Evolutionary conservation across 2,329 filamentous ascomycete genomes (phyloP).

Genomic region (Apiospora kogelbergensis): DNA sequence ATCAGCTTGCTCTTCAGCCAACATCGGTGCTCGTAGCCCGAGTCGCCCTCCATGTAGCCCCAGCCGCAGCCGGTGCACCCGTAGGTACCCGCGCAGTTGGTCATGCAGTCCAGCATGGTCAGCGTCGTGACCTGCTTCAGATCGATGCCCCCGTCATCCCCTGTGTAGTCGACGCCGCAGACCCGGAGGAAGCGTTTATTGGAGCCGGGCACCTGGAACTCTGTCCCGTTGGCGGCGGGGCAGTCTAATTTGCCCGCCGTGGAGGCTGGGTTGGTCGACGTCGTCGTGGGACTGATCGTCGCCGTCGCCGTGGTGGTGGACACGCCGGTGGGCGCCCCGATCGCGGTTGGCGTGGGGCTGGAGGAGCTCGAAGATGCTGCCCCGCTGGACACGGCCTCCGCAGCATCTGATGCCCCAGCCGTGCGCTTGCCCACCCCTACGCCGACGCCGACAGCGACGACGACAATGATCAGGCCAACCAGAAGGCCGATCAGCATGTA

Average conservation of each 20-base stretch:
- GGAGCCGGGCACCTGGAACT: slow-evolving; percentile 41
- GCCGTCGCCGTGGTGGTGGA: slow-evolving; percentile 8
- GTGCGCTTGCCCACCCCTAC: slow-evolving; percentile 25
- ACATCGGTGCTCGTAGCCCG: slow-evolving; percentile 39
- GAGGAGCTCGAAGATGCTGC: background rate
- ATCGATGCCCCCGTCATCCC: slow-evolving; percentile 28
- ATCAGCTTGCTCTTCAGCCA: slow-evolving; percentile 43
- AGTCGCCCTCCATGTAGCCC: slow-evolving; percentile 43
- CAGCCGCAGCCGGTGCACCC: slow-evolving; percentile 44
- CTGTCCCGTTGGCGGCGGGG: slow-evolving; percentile 43
- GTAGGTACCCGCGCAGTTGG: slow-evolving; percentile 39
- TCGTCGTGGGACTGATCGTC: background rate
- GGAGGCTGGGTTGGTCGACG: slow-evolving; percentile 14
- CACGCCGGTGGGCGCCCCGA: background rate
- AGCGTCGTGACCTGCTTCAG: slow-evolving; percentile 35
- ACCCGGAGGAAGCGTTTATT: slow-evolving; percentile 41
- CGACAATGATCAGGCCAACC: slow-evolving; percentile 31
- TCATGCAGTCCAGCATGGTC: slow-evolving; percentile 44
- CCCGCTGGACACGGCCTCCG: slow-evolving; percentile 11
- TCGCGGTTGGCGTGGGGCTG: background rate
- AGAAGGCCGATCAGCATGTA: slow-evolving; percentile 34
- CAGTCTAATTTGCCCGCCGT: slow-evolving; percentile 32
- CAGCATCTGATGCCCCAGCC: slow-evolving; percentile 7
- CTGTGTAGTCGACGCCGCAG: slow-evolving; percentile 47
- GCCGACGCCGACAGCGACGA: slow-evolving; percentile 37